Evolutionary conservation across 2,329 filamentous ascomycete genomes (phyloP), one percentile per base, ranked within the genome.

Genomic region (Alternaria gansuensis): DNA sequence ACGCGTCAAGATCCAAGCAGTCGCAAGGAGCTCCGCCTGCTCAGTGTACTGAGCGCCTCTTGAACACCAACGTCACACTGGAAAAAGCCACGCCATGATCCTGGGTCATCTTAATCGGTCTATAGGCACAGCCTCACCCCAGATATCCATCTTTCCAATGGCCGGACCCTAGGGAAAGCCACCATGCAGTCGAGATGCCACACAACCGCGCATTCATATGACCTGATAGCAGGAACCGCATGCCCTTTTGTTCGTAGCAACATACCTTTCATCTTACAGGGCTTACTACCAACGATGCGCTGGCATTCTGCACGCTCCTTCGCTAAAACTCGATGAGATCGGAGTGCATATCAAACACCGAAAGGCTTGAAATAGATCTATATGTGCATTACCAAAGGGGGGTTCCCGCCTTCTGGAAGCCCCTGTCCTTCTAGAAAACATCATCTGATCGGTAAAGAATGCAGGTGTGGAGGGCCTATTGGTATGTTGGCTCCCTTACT

Each of bases 241-340:
- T 50, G 28, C 48, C 24, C 26, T 50, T 24, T 33, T 33, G 29
- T 46, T 23, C 44, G 34, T 46, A 21, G 17, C 44, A 46, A 34
- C 29, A 33, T 48, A 36, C 31, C 29, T 48, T 11, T 24, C 1
- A 34, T 48, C 14, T 3, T 21, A 48, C 31, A 34, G 29, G 44
- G 44, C 33, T 34, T 48, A 33, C 44, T 36, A 34, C 31, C 31
- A 34, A 26, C 44, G 23, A 29, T 50, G 23, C 48, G 48, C 24
- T 50, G 34, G 33, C 48, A 50, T 50, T n/a, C 48, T 39, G 48
- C 48, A 36, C 48, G 34, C 48, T 50, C 48, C 48, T 50, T 26
- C 31, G 21, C 21, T 13, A 23, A 8, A n/a, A 21, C 26, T 24
- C 44, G 44, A 33, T 34, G 23, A 50, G n/a, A 39, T 29, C 24